phyloP scores from a whole-genome alignment of 306 rosid species.

The Gynostemma pentaphyllum region DNA sequence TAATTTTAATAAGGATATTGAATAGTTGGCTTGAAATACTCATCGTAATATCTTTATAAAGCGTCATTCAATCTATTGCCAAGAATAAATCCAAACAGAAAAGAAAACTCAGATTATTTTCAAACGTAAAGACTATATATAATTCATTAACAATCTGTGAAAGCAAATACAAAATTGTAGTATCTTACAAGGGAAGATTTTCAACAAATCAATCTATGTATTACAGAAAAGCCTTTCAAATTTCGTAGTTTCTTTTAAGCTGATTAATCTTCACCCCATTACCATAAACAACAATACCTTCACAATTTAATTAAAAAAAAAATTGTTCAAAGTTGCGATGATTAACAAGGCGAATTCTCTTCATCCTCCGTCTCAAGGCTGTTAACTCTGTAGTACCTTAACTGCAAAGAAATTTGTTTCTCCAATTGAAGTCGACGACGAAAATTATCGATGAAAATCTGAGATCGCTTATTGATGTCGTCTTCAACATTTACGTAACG shows the following conservation, averaged over 20 bases:
- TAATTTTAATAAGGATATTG: too few species aligned
- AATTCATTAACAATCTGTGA: not conserved
- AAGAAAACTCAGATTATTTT: not conserved
- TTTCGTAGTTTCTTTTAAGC: not conserved
- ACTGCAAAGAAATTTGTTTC: slow-evolving; percentile 39
- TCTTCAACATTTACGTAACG: slow-evolving; percentile 3
- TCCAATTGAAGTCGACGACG: slow-evolving; percentile 34
- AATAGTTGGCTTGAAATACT: too few species aligned
- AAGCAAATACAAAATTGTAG: not conserved
- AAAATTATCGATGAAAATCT: slow-evolving; percentile 48
- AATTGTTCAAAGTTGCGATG: not conserved
- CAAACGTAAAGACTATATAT: not conserved
- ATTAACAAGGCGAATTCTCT: not conserved
- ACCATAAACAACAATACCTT: not conserved
- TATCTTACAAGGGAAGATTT: not conserved
- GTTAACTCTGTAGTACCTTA: slow-evolving; percentile 11
- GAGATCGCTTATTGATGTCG: slow-evolving; percentile 50
- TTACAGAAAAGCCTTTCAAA: not conserved
- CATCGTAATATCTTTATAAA: too few species aligned
- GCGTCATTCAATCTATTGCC: too few species aligned
- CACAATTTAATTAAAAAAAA: not conserved
- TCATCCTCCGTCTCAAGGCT: slow-evolving; percentile 2
- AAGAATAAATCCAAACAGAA: not conserved
- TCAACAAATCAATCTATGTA: not conserved
- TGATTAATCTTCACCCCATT: not conserved